Evolutionary conservation across 2,329 filamentous ascomycete species (phyloP), one percentile per base, ranked within the genome.

Genomic region (Arthrobotrys entomopaga): DNA sequence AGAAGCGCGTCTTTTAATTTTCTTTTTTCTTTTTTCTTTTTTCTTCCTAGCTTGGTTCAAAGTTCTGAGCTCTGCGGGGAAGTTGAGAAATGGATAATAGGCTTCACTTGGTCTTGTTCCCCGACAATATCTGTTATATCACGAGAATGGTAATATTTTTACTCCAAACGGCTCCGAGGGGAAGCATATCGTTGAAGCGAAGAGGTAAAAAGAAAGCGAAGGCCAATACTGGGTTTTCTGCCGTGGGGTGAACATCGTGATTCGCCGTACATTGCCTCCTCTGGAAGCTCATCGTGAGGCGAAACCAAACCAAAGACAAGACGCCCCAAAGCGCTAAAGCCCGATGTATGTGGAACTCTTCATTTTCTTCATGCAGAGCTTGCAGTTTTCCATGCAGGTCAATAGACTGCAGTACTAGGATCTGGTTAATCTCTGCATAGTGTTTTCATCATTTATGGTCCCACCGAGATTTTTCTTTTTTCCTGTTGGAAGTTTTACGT

Each of bases 191-290:
- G 13, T 46, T 13, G 42, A 46, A 46, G 42, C 42, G 42, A 46
- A n/a, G 42, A 46, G 42, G 15, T 46, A 34, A 34, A 29, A 34
- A 10, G 16, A 13, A 13, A 15, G 42, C 42, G n/a, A 46, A 19
- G 42, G 42, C 13, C 13, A 13, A 19, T 7, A 46, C 3, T 46
- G 11, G 11, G 13, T 46, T 34, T 26, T 73, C 53, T n/a, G 57
- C 46, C 61, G 61, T 73, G 69, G 69, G 69, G 67, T 72, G 46
- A 38, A 29, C 13, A 13, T 53, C 24, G 59, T 42, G 53, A 56
- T 70, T 70, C 65, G 65, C 65, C 65, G 65, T 70, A 64, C 53
- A 70, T 64, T 70, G 57, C 57, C 50, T 57, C 42, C 56, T 29
- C 48, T 70, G 65, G 58, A 40, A 42, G 26, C 16, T 6, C 16